Percentiles rank a stretch among this genome's conserved stretches.
phyloP scores from a whole-genome alignment of 345 rosid species.

The Mangifera indica region DNA sequence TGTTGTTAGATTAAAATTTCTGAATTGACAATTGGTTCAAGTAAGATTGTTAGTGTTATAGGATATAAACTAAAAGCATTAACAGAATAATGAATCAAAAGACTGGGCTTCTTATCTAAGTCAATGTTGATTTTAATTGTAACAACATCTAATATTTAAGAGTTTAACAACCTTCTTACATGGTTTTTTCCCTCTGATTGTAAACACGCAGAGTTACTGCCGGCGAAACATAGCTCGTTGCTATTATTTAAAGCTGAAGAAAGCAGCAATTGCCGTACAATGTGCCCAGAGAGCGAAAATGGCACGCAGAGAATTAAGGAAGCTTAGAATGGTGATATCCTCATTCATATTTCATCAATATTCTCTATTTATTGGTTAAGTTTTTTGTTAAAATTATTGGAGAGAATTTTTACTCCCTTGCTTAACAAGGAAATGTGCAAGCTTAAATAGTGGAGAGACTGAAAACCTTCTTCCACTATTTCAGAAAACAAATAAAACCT shows the following conservation, averaged over 20 bases:
- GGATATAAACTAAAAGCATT: neutral
- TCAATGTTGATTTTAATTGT: slow-evolving; percentile 2
- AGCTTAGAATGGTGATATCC: slow-evolving; percentile 67
- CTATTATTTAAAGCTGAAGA: slow-evolving; percentile 48
- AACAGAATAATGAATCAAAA: neutral
- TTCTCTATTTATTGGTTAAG: slow-evolving; percentile 8
- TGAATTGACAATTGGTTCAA: neutral
- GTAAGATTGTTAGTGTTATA: neutral
- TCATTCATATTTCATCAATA: neutral
- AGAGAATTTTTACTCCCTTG: neutral
- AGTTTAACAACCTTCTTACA: neutral
- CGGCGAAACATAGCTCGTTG: slow-evolving; percentile 57
- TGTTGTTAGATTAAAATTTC: neutral
- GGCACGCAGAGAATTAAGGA: slow-evolving; percentile 71
- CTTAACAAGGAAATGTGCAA: too few species aligned
- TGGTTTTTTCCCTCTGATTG: neutral
- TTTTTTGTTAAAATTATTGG: neutral
- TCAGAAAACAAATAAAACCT: too few species aligned
- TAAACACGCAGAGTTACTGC: slow-evolving; percentile 53
- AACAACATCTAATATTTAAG: neutral
- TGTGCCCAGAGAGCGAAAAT: slow-evolving; percentile 79
- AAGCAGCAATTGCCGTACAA: slow-evolving; percentile 68
- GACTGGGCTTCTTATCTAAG: neutral
- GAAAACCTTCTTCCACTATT: too few species aligned
- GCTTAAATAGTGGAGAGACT: neutral